phyloP scores from a whole-genome alignment of 257 asterid species.

The Nicotiana otophora region DNA sequence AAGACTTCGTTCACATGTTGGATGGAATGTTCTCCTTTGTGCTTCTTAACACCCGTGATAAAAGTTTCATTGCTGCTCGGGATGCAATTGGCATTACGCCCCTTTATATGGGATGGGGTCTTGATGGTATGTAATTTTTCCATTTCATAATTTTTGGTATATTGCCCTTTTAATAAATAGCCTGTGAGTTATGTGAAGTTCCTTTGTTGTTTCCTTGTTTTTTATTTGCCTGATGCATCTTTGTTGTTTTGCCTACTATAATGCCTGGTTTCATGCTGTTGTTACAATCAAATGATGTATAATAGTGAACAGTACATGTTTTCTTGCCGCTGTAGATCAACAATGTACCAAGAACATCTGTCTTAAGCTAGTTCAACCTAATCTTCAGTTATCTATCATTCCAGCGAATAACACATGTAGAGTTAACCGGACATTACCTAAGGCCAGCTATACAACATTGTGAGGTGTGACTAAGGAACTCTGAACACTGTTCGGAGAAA shows the following conservation, averaged over 20 bases:
- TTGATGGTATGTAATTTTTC: conserved; percentile 62
- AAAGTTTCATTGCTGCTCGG: conserved; percentile 97
- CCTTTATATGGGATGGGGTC: conserved; percentile 98
- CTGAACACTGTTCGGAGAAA: background rate
- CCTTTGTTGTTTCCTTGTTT: background rate
- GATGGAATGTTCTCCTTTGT: conserved; percentile 99
- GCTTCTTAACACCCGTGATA: conserved; percentile 95
- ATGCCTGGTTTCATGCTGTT: background rate
- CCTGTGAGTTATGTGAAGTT: background rate
- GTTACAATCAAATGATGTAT: background rate
- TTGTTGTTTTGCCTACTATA: background rate
- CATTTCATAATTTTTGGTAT: background rate
- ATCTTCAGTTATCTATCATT: background rate
- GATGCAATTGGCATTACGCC: conserved; percentile 99
- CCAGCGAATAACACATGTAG: background rate
- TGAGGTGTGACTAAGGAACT: background rate
- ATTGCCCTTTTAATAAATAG: background rate
- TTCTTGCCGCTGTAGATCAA: background rate
- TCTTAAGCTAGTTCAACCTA: background rate
- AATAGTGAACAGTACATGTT: background rate
- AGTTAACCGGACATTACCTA: background rate
- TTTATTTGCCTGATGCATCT: background rate
- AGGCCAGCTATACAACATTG: background rate
- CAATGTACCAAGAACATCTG: background rate
- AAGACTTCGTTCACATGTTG: conserved; percentile 87